These are phyloP conservation scores for Taiwanofungus camphoratus DNA, from an alignment of 1,284 basidiomycete genomes.

Conservation along the genomic window DNA sequence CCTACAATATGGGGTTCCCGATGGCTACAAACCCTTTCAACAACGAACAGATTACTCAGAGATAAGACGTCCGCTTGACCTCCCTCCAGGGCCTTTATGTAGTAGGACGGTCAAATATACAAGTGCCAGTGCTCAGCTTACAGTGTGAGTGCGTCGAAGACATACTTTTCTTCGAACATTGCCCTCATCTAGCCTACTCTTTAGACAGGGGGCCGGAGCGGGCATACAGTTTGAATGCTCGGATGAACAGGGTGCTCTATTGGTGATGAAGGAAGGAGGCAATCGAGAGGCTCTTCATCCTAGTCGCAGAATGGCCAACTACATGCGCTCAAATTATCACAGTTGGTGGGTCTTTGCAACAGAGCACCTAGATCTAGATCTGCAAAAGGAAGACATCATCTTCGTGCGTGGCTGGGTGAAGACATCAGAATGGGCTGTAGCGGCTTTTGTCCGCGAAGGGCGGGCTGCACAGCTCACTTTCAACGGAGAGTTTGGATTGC, in stretches of 20 bases:
- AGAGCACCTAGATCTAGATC: not conserved
- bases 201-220: constrained; percentile 2
- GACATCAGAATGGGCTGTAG: constrained; percentile 12
- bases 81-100: not conserved
- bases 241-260: constrained; percentile 18
- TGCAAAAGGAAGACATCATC: constrained; percentile 6
- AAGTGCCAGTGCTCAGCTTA: not conserved
- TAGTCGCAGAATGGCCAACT: constrained; percentile 3
- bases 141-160: not conserved
- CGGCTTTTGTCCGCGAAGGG: constrained; percentile 1
- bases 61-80: not conserved
- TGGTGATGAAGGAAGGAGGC: constrained; percentile 14
- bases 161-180: not conserved
- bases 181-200: not conserved
- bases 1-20: not conserved
- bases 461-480: not conserved
- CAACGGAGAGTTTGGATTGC: not conserved
- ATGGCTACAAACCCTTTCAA: not conserved
- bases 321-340: constrained; percentile 7
- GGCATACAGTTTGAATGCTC: constrained; percentile 15
- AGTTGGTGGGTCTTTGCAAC: constrained; percentile 9
- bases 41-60: not conserved
- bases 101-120: not conserved
- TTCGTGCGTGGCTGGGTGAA: constrained; percentile 11
- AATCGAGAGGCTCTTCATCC: constrained; percentile 8